Conservation (phyloP, 192 early-diverging fungal genomes). For the Entomortierella lignicola region DNA sequence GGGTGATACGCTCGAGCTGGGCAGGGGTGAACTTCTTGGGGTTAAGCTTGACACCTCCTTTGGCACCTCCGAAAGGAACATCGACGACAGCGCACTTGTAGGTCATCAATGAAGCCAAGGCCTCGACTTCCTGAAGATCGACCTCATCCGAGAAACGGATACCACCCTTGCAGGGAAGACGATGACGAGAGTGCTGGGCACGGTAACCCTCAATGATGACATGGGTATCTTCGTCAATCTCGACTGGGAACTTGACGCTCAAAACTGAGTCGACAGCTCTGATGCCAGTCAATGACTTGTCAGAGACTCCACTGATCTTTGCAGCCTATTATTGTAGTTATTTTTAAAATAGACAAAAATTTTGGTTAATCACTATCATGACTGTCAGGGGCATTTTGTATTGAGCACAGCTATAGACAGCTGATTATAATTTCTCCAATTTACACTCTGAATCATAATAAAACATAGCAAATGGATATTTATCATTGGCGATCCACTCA, state of each 20-base stretch:
- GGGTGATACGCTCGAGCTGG: constrained; percentile 85
- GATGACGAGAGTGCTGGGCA: constrained; percentile 86
- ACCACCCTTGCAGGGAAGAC: constrained; percentile 84
- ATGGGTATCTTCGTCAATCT: constrained; percentile 71
- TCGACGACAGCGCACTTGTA: constrained; percentile 92
- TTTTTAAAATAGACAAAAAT: too few species aligned
- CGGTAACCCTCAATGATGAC: constrained; percentile 83
- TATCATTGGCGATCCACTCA: too few species aligned
- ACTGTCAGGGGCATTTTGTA: neutral
- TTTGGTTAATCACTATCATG: neutral
- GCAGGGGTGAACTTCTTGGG: constrained; percentile 82
- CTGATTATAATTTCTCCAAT: neutral
- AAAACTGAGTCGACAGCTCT: constrained; percentile 78
- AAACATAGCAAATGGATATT: neutral
- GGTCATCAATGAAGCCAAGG: constrained; percentile 87
- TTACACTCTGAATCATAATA: too few species aligned
- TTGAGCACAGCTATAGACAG: neutral
- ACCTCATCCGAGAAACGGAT: constrained; percentile 84
- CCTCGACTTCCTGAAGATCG: constrained; percentile 85
- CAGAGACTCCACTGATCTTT: constrained; percentile 67
- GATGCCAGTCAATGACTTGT: constrained; percentile 73
- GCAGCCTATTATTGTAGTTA: constrained; percentile 77
- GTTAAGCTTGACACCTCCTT: constrained; percentile 88
- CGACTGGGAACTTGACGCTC: constrained; percentile 82
- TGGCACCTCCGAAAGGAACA: constrained; percentile 84